Evolutionary conservation across 2,329 filamentous ascomycete species (phyloP), one percentile per base, ranked within the genome.

Genomic region (Cordyceps cicadae): DNA sequence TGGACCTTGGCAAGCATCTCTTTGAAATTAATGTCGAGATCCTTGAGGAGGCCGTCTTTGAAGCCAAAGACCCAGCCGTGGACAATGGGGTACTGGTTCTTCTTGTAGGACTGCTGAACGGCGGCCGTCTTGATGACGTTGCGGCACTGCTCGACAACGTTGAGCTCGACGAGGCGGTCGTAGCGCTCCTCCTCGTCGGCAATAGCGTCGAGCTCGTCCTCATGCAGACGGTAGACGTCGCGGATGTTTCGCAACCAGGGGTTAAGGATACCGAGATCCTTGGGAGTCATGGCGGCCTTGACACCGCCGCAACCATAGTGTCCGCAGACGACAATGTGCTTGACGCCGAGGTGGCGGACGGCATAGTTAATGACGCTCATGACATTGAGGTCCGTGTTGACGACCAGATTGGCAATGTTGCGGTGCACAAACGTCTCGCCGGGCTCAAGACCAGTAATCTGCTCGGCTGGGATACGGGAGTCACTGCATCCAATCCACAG

Each of bases 381-480:
- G 54, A 87, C 85, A 74, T 87, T 92, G 69, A 95, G 82, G 71
- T 97, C 92, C 64, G 85, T 87, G 70, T 87, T 85, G 76, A 86
- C 85, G 61, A 96, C 82, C 65, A 95, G 81, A 79, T 96, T 96
- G 76, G 91, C 92, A 74, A 96, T 96, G 71, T 97, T 96, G 75
- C 92, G 89, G 80, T 96, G 91, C 66, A 95, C 88, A 74, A 96
- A 97, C 68, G 93, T 88, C 75, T 96, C 90, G 67, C 92, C 92
- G n/a, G 92, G 90, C 70, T 88, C 81, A 61, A 93, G 83, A 66
- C 89, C 87, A 52, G 91, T 86, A 72, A 97, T 86, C 70, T 89
- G 89, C 70, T 92, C 93, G 68, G 93, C 92, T n/a, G 92, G 92
- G 71, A 93, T 90, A 66, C 92, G 89, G 46, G 87, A 91, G 79